Conservation (phyloP, 306 rosid genomes). For the Malus fusca region DNA sequence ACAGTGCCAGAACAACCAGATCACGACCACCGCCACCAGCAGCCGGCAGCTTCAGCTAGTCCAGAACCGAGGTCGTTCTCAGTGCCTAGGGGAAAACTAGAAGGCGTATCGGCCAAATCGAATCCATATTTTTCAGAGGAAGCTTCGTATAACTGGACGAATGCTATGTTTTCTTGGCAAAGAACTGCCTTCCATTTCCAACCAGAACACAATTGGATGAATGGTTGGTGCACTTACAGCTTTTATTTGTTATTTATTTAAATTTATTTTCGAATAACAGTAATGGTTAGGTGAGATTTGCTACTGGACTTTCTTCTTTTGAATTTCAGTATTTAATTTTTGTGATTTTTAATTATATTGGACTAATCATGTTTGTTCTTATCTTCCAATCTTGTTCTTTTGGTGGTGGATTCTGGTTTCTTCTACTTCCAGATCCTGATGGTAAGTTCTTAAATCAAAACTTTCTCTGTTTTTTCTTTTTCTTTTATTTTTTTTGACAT, state of each 20-base stretch:
- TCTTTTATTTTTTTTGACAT: not conserved
- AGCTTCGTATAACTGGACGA: conserved; percentile 58
- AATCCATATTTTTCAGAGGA: conserved; percentile 19
- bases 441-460: conserved; percentile 36
- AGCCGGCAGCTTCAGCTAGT: not conserved
- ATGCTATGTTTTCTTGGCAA: conserved; percentile 85
- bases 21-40: not conserved
- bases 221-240: conserved; percentile 43
- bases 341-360: not conserved
- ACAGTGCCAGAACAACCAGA: not conserved
- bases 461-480: no score
- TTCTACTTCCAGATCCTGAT: conserved; percentile 77
- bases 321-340: not conserved
- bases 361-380: conserved; percentile 11
- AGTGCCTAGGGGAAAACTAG: conserved; percentile 44
- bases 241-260: not conserved
- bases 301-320: not conserved
- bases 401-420: conserved; percentile 5
- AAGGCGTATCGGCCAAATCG: conserved; percentile 81
- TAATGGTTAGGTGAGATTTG: conserved; percentile 19
- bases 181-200: conserved; percentile 78
- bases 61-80: not conserved
- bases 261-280: not conserved
- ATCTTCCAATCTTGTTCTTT: conserved; percentile 9
- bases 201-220: conserved; percentile 70